Evolutionary conservation across 176 grass and related monocot species (phyloP), one percentile per base, ranked within the genome.

Genomic region (Phoenix roebelenii): DNA sequence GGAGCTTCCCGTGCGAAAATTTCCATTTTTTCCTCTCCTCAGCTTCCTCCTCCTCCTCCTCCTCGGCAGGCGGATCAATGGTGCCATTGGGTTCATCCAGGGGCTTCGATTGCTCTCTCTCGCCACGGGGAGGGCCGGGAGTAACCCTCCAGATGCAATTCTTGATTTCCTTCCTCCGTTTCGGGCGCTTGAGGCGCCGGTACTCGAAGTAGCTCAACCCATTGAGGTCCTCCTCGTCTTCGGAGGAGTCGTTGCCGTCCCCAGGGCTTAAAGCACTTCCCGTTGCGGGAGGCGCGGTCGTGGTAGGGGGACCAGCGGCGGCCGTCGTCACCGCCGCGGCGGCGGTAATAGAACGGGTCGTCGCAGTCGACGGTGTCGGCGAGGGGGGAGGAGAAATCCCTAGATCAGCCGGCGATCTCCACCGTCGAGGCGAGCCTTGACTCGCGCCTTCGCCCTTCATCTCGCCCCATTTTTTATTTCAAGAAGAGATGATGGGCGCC

Each of bases 171-270:
- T 89, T 92, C 28, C 76, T 75, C 53, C 88, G 64, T 66, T 98
- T 89, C 79, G 93, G 70, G 56, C 85, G 77, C 76, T 98, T 89
- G 49, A 85, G 20, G 67, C 94, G 72, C 70, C 85, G 82, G 66
- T 80, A 98, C 30, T 98, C 94, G 53, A 83, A 92, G 77, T 79
- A 98, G 66, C 15, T 67, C 52, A 98, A 71, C 20, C 94, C 94
- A 68, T 92, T 91, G 66, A 93, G 81, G 0, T 85, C 79, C 49
- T 79, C 87, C 16, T 93, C 80, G 7, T 73, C 28, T 30, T 30
- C 70, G 18, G 24, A 48, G 35, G 7, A 10, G 1, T 61, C 67
- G 18, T 53, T 61, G 3, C 76, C 72, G 7, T 79, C 72, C 30
- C 75, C 63, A 4, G 50, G 64, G 30, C 22, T 22, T 22, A 3